Base-by-base conservation (phyloP, 805 yeast species). In the Jamesozyma gamospora region DNA sequence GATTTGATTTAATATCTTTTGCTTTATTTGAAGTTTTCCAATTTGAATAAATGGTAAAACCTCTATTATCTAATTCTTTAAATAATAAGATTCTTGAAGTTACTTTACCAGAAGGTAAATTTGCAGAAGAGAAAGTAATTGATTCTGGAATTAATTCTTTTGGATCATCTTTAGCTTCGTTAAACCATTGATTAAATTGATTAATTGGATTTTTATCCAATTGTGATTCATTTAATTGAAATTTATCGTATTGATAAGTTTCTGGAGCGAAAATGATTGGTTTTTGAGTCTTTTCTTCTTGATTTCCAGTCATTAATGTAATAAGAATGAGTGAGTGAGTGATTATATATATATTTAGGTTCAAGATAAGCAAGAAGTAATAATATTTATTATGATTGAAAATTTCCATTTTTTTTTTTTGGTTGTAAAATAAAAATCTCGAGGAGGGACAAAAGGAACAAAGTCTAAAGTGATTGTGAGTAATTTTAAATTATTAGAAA, bases 1-100 rank as follows among this genome's bases (percentile, higher is more conserved):
- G 82, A 61, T 92, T 92, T 28, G 80, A 64, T 29, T 63, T 63
- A 44, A 79, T 66, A 59, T 88, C 96, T 35, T 65, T 54, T 15
- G 82, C 76, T 62, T 92, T 92, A 62, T 84, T 87, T 28, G 94
- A 82, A 9, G 80, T 71, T 26, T 71, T 85, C 94, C 96, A 88
- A 62, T 92, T 92, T 40, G 96, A 85, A 63, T 84, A 92, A 32
- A 92, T 69, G 9, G 87, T 75, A 51, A 90, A 82, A 4, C 96
- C 98, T 34, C 73, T 70, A 37, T 73, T 69, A 60, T 90, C 97
- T 42, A 92, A 70, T 56, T 92, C 97, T 56, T 92, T 92, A 62
- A 92, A 75, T 39, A 92, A 70, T 2, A 92, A 90, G 9, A 82
- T 73, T 40, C 98, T 69, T 5, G 88, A 77, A 0, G 94, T 80